Evolutionary conservation across 352 stramenopile species (phyloP).

Genomic region (Thraustochytrium sp.): DNA sequence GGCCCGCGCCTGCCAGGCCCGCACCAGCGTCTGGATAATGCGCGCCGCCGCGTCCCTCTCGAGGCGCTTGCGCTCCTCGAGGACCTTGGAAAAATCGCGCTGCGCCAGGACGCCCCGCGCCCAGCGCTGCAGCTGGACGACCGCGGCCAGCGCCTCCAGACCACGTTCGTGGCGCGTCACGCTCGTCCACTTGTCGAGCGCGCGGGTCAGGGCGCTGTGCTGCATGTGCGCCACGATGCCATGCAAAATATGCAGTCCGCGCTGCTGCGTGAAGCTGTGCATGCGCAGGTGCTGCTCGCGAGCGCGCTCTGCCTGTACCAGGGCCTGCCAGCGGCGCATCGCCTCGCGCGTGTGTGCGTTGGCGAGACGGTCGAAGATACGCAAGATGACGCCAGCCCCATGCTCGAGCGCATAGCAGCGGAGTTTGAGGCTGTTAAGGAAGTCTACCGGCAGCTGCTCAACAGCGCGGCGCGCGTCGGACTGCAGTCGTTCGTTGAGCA

Average conservation of each 20-base stretch:
- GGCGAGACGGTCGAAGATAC: not conserved
- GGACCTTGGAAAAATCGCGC: not conserved
- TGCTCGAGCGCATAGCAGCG: constrained; percentile 4
- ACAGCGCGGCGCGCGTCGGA: not conserved
- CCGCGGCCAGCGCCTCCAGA: not conserved
- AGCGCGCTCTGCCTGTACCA: not conserved
- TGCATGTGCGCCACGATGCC: not conserved
- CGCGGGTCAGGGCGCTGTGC: not conserved
- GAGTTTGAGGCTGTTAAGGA: constrained; percentile 9
- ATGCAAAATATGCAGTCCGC: not conserved
- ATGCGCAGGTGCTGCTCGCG: not conserved
- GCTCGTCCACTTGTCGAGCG: not conserved
- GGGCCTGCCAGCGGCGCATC: not conserved
- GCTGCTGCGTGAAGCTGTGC: constrained; percentile 6
- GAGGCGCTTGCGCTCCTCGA: not conserved
- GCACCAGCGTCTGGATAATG: not conserved
- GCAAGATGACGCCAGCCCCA: not conserved
- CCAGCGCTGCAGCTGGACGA: not conserved
- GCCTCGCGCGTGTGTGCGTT: not conserved
- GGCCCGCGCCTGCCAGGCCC: not conserved
- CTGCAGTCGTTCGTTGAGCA: not conserved
- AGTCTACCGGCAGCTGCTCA: not conserved
- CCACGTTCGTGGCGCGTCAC: not conserved
- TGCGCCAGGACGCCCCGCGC: not conserved
- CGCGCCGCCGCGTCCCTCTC: not conserved